Evolutionary conservation across 1,284 basidiomycete genomes (phyloP).

Genomic region (Phylloporus gajari): DNA sequence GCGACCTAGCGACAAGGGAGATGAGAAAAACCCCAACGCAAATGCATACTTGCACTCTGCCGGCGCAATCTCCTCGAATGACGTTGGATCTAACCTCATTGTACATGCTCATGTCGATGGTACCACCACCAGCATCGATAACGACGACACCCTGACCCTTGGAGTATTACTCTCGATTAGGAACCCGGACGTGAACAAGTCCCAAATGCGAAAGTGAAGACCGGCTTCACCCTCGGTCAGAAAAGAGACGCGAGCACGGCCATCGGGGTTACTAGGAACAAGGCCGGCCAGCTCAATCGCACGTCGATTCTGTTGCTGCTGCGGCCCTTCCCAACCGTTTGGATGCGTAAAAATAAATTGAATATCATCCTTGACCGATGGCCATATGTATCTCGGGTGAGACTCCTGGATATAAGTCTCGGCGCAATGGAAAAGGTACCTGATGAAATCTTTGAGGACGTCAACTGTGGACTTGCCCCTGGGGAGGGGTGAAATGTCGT

Average conservation of each 20-base stretch:
- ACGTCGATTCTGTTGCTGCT: conserved; percentile 50
- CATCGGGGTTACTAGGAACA: conserved; percentile 29
- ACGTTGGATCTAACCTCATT: conserved; percentile 32
- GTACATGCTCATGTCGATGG: conserved; percentile 64
- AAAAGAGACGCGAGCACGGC: conserved; percentile 49
- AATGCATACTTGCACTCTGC: conserved; percentile 45
- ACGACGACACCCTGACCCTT: conserved; percentile 53
- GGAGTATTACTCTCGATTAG: conserved; percentile 12
- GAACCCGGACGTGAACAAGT: conserved; percentile 44
- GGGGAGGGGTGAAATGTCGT: conserved; percentile 56
- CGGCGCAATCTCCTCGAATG: conserved; percentile 49
- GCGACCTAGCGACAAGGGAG: conserved; percentile 33
- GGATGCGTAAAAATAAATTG: conserved; percentile 53
- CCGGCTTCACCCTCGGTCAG: conserved; percentile 62
- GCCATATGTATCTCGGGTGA: conserved; percentile 54
- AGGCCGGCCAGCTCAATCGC: conserved; percentile 47
- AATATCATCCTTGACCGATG: conserved; percentile 40
- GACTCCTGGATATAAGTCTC: conserved; percentile 57
- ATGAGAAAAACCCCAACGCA: neutral
- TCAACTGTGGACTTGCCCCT: conserved; percentile 52
- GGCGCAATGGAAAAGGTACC: conserved; percentile 58
- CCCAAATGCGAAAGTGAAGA: conserved; percentile 56
- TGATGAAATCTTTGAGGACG: conserved; percentile 61
- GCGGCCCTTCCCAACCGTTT: conserved; percentile 54
- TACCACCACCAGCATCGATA: conserved; percentile 67